Base-by-base conservation (phyloP, 345 rosid species). In the Sonneratia alba region DNA sequence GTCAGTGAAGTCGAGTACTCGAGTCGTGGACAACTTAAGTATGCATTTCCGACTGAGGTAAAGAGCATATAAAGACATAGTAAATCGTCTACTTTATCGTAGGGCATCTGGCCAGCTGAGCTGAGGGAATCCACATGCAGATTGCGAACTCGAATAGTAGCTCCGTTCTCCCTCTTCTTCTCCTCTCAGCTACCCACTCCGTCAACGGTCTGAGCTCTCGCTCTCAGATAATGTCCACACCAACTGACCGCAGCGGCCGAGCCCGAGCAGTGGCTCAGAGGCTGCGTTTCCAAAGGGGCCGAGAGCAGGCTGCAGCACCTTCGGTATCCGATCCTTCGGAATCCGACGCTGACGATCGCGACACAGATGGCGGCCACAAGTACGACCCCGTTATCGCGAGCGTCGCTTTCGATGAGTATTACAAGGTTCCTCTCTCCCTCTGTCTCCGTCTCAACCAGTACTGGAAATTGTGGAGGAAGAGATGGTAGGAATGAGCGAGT, bases 331-430 rank as follows among this genome's bases (percentile, higher is more conserved):
- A 84, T 71, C 80, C 81, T 72, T 48, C 77, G 64, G 67, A 62
- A 72, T 80, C 82, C 73, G 74, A 51, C 64, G 77, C 72, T 6
- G 77, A 73, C 64, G 62, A 11, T 18, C 16, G 45, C 76, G 27
- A 55, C 16, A 27, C 27, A n/a, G 49, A 32, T 6, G 68, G 7
- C 21, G 32, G 4, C 43, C 12, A 32, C 65, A 65, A 55, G 91
- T 81, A 80, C 73, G 90, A 89, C 19, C 85, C 87, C 36, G 82
- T 81, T 67, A 84, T 81, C 61, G 79, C 89, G 65, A 95, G 89
- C 79, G 77, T 81, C 10, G 85, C 88, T 69, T 95, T 95, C 76
- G 96, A 89, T 38, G 91, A 90, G 67, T 95, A 90, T 83, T 95
- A 95, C 87, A 87, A 92, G 89, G 97, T 90, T 36, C 22, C 36